Base-by-base conservation (phyloP, 2,329 filamentous ascomycete genomes). In the Monilinia vaccinii-corymbosi region DNA sequence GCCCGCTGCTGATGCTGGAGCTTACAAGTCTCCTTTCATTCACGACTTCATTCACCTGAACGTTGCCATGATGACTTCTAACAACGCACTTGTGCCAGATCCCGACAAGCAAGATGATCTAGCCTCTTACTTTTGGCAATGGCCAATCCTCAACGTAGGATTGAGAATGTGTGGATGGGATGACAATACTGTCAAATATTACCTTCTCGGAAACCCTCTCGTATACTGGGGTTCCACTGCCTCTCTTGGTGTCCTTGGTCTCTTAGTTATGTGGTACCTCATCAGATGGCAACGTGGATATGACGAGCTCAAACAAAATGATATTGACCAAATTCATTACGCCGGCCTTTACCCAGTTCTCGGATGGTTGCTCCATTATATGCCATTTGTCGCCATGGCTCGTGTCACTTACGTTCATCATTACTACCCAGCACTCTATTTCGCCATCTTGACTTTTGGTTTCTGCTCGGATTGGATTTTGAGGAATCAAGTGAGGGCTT, bases 61-160 rank as follows among this genome's bases (percentile, higher is more conserved):
- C 73, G 94, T 99, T 63, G 94, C 94, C 64, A 99, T 99, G 94
- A 97, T 97, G 93, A 99, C 94, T 4, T 97, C 94, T 44, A 99
- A 99, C 81, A 99, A 99, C 72, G 94, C 94, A 28, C 84, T 99
- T 49, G 91, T 99, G 23, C 94, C 94, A 4, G 94, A 99, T 71
- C 93, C 94, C 5, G 94, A 99, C 74, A 99, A 99, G 82, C 94
- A 99, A 75, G 94, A 99, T 71, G 94, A 99, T 71, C 84, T 99
- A 51, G 94, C 94, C 36, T 99, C 94, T 16, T 81, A 91, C 66
- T 97, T 92, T 80, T 99, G 94, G 94, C 92, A 99, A 76, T 99
- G 94, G 94, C 94, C 94, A 23, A 84, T 99, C 64, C 84, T 99
- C 45, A 81, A 97, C 70, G 94, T 97, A 60, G 94, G 94, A 72